These are phyloP conservation scores for Cercospora nicotianae DNA, from an alignment of 2,329 filamentous ascomycete species.

Conservation along the genomic window DNA sequence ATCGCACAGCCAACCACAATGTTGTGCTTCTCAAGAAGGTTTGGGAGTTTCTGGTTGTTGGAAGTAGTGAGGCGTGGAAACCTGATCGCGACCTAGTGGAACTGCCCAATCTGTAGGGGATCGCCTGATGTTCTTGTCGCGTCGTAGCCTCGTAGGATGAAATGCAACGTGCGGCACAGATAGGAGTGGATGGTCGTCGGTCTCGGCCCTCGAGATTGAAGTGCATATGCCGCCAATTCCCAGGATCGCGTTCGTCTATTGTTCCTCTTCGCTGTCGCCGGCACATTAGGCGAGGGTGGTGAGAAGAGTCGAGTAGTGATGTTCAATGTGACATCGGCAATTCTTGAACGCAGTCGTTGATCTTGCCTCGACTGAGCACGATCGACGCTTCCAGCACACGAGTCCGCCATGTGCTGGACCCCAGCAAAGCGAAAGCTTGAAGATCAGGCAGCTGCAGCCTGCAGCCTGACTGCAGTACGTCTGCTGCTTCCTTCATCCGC, in stretches of 20 bases:
- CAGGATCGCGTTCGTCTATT: background rate
- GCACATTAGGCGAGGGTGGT: background rate
- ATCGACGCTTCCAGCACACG: slow-evolving; percentile 2
- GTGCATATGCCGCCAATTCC: background rate
- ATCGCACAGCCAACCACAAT: background rate
- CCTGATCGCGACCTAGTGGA: background rate
- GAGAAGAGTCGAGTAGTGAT: background rate
- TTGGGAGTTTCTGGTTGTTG: background rate
- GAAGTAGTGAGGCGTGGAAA: background rate
- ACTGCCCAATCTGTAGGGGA: background rate
- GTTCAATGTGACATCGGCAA: background rate
- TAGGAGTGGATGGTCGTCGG: background rate
- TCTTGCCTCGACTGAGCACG: background rate
- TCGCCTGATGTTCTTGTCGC: background rate
- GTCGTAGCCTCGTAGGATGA: background rate
- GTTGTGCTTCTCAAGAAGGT: background rate
- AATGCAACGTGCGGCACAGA: background rate
- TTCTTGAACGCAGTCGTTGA: background rate
- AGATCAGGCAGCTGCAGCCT: background rate
- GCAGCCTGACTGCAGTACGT: background rate
- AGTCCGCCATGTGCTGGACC: slow-evolving; percentile 7
- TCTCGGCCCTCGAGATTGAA: background rate
- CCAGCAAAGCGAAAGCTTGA: slow-evolving; percentile 5
- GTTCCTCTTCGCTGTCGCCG: background rate
- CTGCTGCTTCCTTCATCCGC: background rate